Percentiles rank a stretch among this genome's conserved stretches.
Conservation (phyloP, 2,329 filamentous ascomycete genomes). For the Graphilbum sp. region DNA sequence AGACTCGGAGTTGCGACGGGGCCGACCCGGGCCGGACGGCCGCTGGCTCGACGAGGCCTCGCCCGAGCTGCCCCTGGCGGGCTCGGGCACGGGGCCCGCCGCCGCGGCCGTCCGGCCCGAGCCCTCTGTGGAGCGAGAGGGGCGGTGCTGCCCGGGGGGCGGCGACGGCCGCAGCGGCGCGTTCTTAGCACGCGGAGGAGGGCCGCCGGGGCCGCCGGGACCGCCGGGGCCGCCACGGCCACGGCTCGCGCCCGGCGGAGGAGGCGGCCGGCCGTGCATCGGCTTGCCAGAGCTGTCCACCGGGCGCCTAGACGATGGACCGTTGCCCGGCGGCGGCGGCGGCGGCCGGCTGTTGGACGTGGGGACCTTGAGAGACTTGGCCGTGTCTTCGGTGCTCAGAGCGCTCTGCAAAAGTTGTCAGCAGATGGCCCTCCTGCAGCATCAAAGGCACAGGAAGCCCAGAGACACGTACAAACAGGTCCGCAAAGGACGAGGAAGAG, state of each 20-base stretch:
- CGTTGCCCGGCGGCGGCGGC: not conserved
- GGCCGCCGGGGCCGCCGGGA: slow-evolving; percentile 3
- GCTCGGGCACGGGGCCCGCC: too few relatives aligned
- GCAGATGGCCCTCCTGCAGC: too few relatives aligned
- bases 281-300: not conserved
- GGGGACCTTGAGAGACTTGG: slow-evolving; percentile 4
- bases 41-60: not conserved
- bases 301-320: slow-evolving; percentile 8
- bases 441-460: not conserved
- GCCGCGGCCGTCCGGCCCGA: slow-evolving; percentile 26
- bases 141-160: slow-evolving; percentile 31
- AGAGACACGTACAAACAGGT: slow-evolving; percentile 55
- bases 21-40: slow-evolving; percentile 24
- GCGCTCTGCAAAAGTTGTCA: slow-evolving; percentile 39
- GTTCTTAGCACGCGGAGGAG: slow-evolving; percentile 25
- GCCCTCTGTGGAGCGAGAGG: slow-evolving; percentile 50
- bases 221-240: slow-evolving; percentile 1
- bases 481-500: slow-evolving; percentile 44
- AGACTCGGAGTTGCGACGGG: slow-evolving; percentile 65
- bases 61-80: not conserved
- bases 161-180: slow-evolving; percentile 28
- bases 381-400: slow-evolving; percentile 47
- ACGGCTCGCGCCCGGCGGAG: not conserved
- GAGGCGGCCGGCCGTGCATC: not conserved
- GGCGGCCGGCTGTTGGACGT: not conserved